phyloP scores from a whole-genome alignment of 768 basidiomycete species.

The Austroboletus eburneus region DNA sequence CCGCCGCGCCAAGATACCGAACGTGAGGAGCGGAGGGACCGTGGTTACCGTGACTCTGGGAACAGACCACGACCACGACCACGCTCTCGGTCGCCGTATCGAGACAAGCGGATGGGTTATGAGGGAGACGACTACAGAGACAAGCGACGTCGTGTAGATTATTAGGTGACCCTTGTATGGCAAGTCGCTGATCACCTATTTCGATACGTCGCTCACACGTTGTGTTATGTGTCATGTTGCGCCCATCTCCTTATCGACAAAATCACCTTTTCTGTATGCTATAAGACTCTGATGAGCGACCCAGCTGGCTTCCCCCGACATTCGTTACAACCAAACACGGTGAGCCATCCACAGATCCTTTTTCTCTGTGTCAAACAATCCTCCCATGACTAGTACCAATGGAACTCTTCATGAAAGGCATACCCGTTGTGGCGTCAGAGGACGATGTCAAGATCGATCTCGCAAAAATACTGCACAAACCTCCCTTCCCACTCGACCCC shows the following conservation, averaged over 20 bases:
- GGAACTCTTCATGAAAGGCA: conserved; percentile 34
- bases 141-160: conserved; percentile 58
- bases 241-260: no score
- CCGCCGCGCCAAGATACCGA: conserved; percentile 22
- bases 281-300: no score
- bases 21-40: conserved; percentile 17
- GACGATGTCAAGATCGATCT: conserved; percentile 33
- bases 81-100: conserved; percentile 32
- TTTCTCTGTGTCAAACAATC: neutral
- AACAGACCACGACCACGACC: conserved; percentile 25
- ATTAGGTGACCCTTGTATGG: no score
- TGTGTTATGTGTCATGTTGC: no score
- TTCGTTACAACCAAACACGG: no score
- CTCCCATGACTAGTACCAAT: conserved; percentile 13
- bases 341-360: conserved; percentile 12
- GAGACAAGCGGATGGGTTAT: conserved; percentile 29
- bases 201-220: no score
- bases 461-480: conserved; percentile 31
- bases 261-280: no score
- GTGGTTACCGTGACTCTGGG: conserved; percentile 13
- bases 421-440: conserved; percentile 24
- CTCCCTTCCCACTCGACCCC: conserved; percentile 27
- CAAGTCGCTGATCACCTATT: no score
- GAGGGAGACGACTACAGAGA: conserved; percentile 37
- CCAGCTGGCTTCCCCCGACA: no score